Base-by-base conservation (phyloP, 2,329 filamentous ascomycete genomes). In the Fusarium citri region DNA sequence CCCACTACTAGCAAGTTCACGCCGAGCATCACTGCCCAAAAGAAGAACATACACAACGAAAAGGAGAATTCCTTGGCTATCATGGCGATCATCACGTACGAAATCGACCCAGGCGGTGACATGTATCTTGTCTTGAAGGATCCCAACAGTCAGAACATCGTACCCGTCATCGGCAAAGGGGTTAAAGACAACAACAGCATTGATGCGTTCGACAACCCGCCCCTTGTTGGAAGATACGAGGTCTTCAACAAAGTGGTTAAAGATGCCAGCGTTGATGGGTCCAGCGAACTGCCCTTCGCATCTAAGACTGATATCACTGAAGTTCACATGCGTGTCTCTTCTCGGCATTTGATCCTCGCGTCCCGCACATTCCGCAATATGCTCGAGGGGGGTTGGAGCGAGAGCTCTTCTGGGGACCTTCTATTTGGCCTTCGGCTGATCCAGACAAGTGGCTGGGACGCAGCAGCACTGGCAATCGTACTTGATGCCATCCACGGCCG, bases 401-500 rank as follows among this genome's bases (percentile, higher is more conserved):
- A 65, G 5, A n/a, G 16, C 2, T 18, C 9, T 1, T 6, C 48
- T 23, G 1, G 8, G 1, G 1, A 0, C 2, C 1, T 7, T 1
- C 4, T 4, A 1, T 31, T 6, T 47, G 22, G 8, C 8, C n/a
- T 3, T 25, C 28, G 26, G 3, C 43, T 20, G 8, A 31, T 68
- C 4, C 3, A 14, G 4, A 34, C 61, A 0, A 42, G 4, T 14
- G 34, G 28, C 0, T 68, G 65, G 62, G 23, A 55, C 16, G 46
- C 62, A 1, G 18, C 49, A 1, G 53, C 66, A 0, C 26, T 69
- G 0, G 43, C 50, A 2, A 25, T 69, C 4, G 25, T 67, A 0
- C 14, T 68, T 1, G 26, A 64, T 2, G 28, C 55, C 26, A 55
- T 71, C 2, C 68, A 71, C 14, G 58, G 62, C 3, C 63, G 48